Evolutionary conservation across 352 stramenopile species (phyloP).

Genomic region (Phytophthora pisi): DNA sequence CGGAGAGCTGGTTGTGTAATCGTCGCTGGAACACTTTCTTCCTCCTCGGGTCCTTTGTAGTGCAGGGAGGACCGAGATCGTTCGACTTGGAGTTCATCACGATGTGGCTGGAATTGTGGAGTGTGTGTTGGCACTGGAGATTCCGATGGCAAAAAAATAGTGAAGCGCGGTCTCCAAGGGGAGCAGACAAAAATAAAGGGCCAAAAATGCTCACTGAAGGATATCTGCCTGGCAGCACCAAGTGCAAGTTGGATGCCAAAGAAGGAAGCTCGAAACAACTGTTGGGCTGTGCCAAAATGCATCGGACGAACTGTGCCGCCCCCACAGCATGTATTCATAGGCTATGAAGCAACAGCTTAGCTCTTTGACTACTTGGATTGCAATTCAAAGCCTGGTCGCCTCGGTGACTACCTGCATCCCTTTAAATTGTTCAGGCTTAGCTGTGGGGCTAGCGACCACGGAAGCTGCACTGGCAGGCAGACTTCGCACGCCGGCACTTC

Average conservation of each 20-base stretch:
- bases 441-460: constrained; percentile 30
- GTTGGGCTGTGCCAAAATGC: constrained; percentile 35
- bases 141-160: constrained; percentile 12
- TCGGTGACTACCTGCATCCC: background rate
- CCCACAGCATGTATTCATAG: constrained; percentile 36
- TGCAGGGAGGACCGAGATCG: background rate
- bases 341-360: background rate
- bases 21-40: constrained; percentile 54
- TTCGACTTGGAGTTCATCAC: constrained; percentile 41
- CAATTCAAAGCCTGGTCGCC: background rate
- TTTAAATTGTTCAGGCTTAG: constrained; percentile 1
- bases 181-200: constrained; percentile 3
- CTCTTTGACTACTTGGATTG: background rate
- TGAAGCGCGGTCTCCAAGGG: background rate
- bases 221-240: background rate
- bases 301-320: constrained; percentile 33
- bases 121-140: background rate
- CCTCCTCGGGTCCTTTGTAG: constrained; percentile 9
- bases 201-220: background rate
- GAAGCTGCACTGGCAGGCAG: constrained; percentile 61
- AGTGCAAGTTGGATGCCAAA: background rate
- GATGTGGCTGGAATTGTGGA: background rate
- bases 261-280: constrained; percentile 15
- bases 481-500: constrained; percentile 56
- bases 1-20: constrained; percentile 64